Percentiles rank a stretch among this genome's conserved stretches.
phyloP scores from a whole-genome alignment of 768 basidiomycete species.

The Psilocybe cubensis region DNA sequence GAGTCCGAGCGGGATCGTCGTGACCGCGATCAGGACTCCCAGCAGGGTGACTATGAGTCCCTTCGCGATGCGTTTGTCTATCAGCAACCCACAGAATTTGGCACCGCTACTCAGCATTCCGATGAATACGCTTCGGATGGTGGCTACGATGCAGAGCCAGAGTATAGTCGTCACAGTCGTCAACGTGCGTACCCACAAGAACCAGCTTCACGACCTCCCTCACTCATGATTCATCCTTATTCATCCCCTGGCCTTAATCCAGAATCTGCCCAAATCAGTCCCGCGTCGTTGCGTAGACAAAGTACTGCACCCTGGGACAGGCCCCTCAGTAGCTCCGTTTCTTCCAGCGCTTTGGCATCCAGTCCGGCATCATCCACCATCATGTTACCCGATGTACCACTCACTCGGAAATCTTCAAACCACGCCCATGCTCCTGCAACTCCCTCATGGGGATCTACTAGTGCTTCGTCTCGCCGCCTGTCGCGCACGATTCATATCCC shows the following conservation, averaged over 20 bases:
- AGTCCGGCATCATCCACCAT: conserved; percentile 65
- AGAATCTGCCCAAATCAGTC: conserved; percentile 72
- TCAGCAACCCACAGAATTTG: conserved; percentile 56
- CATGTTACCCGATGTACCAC: conserved; percentile 63
- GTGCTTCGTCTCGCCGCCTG: conserved; percentile 73
- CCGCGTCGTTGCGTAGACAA: conserved; percentile 70
- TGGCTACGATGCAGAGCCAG: conserved; percentile 80
- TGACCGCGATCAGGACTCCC: conserved; percentile 62
- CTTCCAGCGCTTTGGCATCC: conserved; percentile 57
- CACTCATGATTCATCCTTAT: conserved; percentile 52
- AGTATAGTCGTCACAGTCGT: conserved; percentile 67
- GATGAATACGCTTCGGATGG: conserved; percentile 83
- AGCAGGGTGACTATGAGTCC: conserved; percentile 54
- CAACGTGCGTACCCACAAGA: conserved; percentile 69
- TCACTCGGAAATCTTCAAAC: conserved; percentile 66
- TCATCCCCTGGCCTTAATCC: conserved; percentile 58
- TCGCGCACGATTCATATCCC: conserved; percentile 85
- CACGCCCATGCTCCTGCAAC: conserved; percentile 27
- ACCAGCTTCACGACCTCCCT: conserved; percentile 33
- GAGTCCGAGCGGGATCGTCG: conserved; percentile 67
- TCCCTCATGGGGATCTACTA: conserved; percentile 58
- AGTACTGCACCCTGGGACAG: conserved; percentile 70
- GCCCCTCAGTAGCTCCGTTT: conserved; percentile 55
- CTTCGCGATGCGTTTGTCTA: conserved; percentile 66
- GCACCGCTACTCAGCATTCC: conserved; percentile 43